Conservation (phyloP, 225 moss, liverwort and hornwort species). For the Neckera pumila region DNA sequence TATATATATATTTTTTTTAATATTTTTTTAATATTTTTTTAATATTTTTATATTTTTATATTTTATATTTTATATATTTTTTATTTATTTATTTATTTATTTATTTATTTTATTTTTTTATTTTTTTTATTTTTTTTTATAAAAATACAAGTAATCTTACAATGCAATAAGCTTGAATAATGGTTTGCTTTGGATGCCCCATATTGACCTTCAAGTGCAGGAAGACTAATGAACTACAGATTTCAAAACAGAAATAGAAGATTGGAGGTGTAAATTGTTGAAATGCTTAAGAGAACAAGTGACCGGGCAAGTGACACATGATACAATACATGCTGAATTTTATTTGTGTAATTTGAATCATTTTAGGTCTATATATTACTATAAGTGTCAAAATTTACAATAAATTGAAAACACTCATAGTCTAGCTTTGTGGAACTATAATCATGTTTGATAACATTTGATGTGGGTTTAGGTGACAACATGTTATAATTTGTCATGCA, state of each 20-base stretch:
- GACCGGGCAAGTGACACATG: background rate
- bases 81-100: no score
- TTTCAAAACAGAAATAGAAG: background rate
- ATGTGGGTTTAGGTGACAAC: background rate
- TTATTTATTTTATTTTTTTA: no score
- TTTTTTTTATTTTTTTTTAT: accelerated
- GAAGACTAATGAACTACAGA: accelerated
- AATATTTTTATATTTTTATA: no score
- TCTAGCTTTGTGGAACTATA: background rate
- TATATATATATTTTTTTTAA: no score
- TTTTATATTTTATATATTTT: no score
- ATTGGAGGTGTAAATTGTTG: accelerated
- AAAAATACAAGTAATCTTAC: background rate
- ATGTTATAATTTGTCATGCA: background rate
- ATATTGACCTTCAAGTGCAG: accelerated
- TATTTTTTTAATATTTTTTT: no score
- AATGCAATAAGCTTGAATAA: no score
- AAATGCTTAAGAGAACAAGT: background rate
- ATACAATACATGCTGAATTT: background rate
- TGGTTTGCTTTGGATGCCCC: background rate
- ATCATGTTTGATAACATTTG: background rate
- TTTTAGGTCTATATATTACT: background rate
- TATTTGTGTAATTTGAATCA: background rate
- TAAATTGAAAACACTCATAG: background rate
- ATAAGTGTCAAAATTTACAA: background rate